A percentile compares a stretch with the other conserved stretches of the same genome.
These are phyloP conservation scores for Verbascum thapsus DNA, from an alignment of 257 asterid genomes.

Conservation along the genomic window DNA sequence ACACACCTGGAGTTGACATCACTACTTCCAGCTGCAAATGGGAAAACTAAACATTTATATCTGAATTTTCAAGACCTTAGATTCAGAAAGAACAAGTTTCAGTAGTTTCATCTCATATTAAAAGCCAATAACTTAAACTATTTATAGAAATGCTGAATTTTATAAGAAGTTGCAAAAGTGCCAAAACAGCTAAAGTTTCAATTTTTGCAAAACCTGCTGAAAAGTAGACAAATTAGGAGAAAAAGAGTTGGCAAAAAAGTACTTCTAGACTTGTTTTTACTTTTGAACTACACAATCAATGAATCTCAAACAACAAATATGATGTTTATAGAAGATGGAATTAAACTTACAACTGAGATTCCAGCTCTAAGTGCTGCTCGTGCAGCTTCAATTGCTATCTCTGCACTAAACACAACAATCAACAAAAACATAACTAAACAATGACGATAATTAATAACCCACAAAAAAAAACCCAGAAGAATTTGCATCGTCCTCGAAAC, in stretches of 20 bases:
- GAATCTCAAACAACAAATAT: no score
- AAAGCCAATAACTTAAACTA: no score
- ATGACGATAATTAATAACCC: background rate
- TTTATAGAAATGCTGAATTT: no score
- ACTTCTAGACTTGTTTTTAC: no score
- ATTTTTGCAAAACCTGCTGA: no score
- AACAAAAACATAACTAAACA: slow-evolving; percentile 23
- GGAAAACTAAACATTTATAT: slow-evolving; percentile 11
- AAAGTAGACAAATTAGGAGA: no score
- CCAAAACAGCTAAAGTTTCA: no score
- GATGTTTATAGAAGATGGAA: background rate
- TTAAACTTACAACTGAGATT: slow-evolving; percentile 65
- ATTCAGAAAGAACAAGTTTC: background rate
- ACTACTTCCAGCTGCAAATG: slow-evolving; percentile 73
- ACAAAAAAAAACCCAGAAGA: background rate
- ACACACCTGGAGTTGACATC: slow-evolving; percentile 71
- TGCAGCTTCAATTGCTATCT: slow-evolving; percentile 78
- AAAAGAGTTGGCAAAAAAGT: no score
- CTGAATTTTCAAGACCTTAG: slow-evolving; percentile 7
- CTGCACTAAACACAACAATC: slow-evolving; percentile 58
- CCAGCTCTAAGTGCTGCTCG: slow-evolving; percentile 75
- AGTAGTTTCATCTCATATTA: background rate
- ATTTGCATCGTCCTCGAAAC: no score
- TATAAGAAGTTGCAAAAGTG: no score
- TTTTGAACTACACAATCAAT: no score